Conservation (phyloP, 768 basidiomycete genomes). For the Crepidotus variabilis region DNA sequence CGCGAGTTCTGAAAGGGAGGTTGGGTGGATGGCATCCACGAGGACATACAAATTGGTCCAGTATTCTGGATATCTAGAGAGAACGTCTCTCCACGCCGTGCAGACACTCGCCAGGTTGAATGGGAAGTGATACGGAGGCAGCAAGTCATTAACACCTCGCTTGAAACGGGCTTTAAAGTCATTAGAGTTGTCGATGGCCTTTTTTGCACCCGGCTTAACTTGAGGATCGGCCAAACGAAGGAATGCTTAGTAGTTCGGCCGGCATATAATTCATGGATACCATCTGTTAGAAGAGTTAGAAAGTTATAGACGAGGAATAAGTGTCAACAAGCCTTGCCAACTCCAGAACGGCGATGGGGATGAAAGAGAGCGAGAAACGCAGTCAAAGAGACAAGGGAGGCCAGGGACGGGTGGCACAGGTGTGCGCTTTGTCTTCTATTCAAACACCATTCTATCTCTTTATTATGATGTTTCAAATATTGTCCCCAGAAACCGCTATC, state of each 20-base stretch:
- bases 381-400: no score
- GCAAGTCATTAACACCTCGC: background rate
- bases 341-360: background rate
- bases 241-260: background rate
- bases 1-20: background rate
- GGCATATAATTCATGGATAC: background rate
- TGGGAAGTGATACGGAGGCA: background rate
- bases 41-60: background rate
- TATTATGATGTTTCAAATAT: no score
- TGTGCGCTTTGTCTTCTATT: no score
- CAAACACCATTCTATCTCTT: no score
- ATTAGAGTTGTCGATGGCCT: no score
- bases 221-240: background rate
- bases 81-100: background rate
- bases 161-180: background rate
- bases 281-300: background rate
- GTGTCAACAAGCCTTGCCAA: background rate
- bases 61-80: background rate
- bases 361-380: background rate
- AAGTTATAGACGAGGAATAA: background rate
- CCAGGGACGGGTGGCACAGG: no score
- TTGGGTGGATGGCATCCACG: background rate
- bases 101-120: background rate
- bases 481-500: no score
- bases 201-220: background rate